Evolutionary conservation across 2,329 filamentous ascomycete species (phyloP).

Genomic region (Albifimbria verrucaria): DNA sequence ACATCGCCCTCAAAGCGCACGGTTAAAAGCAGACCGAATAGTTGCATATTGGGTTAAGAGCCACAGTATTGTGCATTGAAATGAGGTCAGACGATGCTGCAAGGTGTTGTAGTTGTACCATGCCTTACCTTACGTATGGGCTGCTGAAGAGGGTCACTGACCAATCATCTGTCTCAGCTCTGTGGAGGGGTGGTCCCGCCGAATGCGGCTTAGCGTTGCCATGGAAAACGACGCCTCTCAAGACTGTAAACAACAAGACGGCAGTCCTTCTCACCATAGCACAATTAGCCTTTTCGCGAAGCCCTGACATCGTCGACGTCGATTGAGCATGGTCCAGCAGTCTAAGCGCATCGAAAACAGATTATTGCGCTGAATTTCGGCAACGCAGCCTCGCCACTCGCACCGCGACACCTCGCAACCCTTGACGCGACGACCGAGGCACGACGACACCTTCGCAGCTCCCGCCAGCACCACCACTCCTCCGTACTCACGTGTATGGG

Average conservation of each 20-base stretch:
- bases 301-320: background rate
- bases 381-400: background rate
- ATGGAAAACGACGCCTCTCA: constrained; percentile 1
- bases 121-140: no score
- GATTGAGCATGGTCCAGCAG: background rate
- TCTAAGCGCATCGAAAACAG: background rate
- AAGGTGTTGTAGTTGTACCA: no score
- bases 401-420: background rate
- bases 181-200: background rate
- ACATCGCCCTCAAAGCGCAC: no score
- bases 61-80: no score
- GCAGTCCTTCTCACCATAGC: background rate
- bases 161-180: background rate
- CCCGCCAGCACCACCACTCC: background rate
- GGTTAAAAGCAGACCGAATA: no score
- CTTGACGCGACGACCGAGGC: background rate
- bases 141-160: background rate
- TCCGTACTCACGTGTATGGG: background rate
- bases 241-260: constrained; percentile 3
- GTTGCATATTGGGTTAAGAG: no score
- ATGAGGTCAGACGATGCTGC: no score
- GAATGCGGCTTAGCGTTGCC: background rate
- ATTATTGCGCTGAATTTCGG: background rate
- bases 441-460: background rate
- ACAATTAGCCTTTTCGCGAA: background rate